Evolutionary conservation across 2,329 filamentous ascomycete genomes (phyloP).

Genomic region (Fusarium verrucosum): DNA sequence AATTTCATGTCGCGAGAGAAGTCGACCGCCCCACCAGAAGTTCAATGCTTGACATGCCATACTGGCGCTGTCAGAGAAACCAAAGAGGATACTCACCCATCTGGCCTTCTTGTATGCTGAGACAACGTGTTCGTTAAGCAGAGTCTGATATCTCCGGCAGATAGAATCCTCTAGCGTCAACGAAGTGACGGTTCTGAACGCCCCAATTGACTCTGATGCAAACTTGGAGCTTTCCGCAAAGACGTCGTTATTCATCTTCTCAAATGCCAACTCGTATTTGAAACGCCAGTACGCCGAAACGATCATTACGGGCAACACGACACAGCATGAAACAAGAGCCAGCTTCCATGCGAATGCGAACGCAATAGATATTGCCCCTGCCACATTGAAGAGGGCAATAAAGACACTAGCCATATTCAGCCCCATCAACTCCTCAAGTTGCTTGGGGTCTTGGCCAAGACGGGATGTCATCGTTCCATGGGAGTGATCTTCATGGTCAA

Average conservation of each 20-base stretch:
- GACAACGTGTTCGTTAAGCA: constrained; percentile 68
- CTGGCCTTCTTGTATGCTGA: constrained; percentile 69
- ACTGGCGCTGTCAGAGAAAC: constrained; percentile 73
- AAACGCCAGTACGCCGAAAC: constrained; percentile 61
- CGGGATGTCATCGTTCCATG: constrained; percentile 68
- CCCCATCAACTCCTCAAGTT: constrained; percentile 70
- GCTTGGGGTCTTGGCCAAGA: constrained; percentile 64
- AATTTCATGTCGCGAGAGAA: constrained; percentile 64
- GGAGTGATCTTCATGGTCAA: constrained; percentile 68
- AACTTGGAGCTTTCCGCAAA: constrained; percentile 79
- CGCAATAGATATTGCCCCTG: constrained; percentile 71
- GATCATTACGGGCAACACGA: constrained; percentile 63
- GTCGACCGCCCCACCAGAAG: constrained; percentile 72
- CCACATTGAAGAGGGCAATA: constrained; percentile 71
- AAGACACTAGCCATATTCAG: constrained; percentile 70
- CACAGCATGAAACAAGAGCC: constrained; percentile 71
- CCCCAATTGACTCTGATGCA: constrained; percentile 76
- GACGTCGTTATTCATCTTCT: constrained; percentile 72
- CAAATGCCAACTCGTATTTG: constrained; percentile 71
- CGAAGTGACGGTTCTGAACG: constrained; percentile 76
- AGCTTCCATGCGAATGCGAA: constrained; percentile 83
- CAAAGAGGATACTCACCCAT: constrained; percentile 71
- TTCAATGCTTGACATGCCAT: constrained; percentile 70
- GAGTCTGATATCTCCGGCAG: constrained; percentile 65
- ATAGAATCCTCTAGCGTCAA: constrained; percentile 76